Evolutionary conservation across 106 monocot species (phyloP), one percentile per base, ranked within the genome.

Genomic region (Posidonia australis): DNA sequence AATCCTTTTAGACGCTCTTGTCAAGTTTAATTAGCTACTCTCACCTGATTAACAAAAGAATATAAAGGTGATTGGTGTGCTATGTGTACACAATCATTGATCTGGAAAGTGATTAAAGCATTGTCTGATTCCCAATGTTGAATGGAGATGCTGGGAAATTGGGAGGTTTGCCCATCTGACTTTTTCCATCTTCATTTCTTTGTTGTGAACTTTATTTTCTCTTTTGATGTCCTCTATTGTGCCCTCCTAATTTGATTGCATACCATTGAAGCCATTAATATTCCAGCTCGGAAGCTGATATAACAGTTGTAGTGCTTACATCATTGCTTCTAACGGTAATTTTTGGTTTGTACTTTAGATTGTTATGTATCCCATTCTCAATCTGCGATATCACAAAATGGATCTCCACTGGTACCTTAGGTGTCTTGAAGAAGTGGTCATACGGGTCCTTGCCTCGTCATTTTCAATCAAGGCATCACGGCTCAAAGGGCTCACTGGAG

Each of bases 331-430:
- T 67, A 42, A 68, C 36, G 13, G 10, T 46, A 48, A 10, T 31
- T 44, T 44, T 10, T 65, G 10, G 16, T 46, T 65, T 71, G 17
- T 58, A 58, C 18, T 46, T 61, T 68, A 94, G 93, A 76, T 94
- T 80, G 86, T 94, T 58, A 76, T 94, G 86, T 86, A 94, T 60
- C 93, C 93, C 26, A 89, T 94, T 67, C 44, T 94, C 65, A 94
- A 89, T 78, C 63, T 94, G 27, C 72, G 77, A 6, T 64, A 77
- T 74, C 84, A 94, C 73, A 79, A 89, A 70, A 82, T 78, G 83
- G 93, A 94, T 76, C 79, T 94, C 20, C 83, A 89, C 67, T 89
- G 89, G 89, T 94, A 94, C 73, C 79, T 94, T 64, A 79, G 93
- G 65, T 89, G 83, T 42, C 80, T 94, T 66, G 89, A 89, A 81